These are phyloP conservation scores for Colletotrichum sp. DNA, from an alignment of 2,329 filamentous ascomycete species.

Conservation along the genomic window DNA sequence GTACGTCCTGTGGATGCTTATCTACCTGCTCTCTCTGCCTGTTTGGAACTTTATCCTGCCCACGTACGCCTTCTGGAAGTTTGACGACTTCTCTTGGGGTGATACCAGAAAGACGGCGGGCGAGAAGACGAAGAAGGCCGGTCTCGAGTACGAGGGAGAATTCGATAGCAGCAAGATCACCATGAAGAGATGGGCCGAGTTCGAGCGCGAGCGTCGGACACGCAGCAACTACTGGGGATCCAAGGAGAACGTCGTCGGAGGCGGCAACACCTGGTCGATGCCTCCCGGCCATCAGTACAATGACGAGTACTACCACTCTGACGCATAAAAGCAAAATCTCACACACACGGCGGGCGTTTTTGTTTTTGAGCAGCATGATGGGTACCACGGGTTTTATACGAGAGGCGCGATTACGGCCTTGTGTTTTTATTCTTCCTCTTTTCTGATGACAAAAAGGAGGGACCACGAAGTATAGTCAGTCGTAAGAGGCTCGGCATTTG, in stretches of 20 bases:
- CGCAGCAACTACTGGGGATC: constrained; percentile 57
- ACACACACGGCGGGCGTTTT: constrained; percentile 10
- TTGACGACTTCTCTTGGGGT: constrained; percentile 99
- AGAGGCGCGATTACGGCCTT: constrained; percentile 12
- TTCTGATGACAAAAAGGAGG: not conserved
- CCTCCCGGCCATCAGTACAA: constrained; percentile 51
- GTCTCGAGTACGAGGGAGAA: constrained; percentile 89
- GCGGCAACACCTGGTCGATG: constrained; percentile 46
- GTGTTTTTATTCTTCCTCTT: not conserved
- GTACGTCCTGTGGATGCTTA: constrained; percentile 96
- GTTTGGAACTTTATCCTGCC: constrained; percentile 98
- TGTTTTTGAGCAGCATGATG: constrained; percentile 12
- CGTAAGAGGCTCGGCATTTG: constrained; percentile 1
- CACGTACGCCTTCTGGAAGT: constrained; percentile 97
- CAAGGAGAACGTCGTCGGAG: constrained; percentile 54
- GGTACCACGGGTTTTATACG: constrained; percentile 11
- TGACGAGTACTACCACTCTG: constrained; percentile 59
- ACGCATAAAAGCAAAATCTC: constrained; percentile 40
- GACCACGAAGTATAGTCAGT: not conserved
- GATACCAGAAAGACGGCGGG: constrained; percentile 95
- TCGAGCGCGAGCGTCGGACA: constrained; percentile 71
- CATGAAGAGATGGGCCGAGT: constrained; percentile 99
- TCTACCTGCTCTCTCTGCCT: constrained; percentile 91
- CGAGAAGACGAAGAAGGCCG: constrained; percentile 85
- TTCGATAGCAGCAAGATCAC: constrained; percentile 99